A percentile compares a stretch with the other conserved stretches of the same genome.
Conservation (phyloP, 2,329 filamentous ascomycete species). For the Diaporthe batatas region DNA sequence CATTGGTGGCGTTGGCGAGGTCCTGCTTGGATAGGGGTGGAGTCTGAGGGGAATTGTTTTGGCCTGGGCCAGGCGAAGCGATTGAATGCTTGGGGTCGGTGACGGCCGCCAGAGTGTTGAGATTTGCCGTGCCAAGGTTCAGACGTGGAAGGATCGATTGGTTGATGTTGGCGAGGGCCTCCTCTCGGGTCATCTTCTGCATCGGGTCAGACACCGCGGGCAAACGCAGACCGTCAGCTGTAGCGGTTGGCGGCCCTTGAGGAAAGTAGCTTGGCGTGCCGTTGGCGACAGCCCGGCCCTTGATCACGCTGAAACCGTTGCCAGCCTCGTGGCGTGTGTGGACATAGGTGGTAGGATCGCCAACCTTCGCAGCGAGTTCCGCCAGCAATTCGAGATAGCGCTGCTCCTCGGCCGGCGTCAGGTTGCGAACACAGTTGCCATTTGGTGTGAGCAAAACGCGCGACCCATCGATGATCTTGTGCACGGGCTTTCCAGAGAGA, state of each 20-base stretch:
- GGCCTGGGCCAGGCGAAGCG: slow-evolving; percentile 1
- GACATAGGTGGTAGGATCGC: slow-evolving; percentile 68
- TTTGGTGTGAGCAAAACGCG: slow-evolving; percentile 81
- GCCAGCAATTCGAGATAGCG: slow-evolving; percentile 78
- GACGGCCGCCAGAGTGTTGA: slow-evolving; percentile 43
- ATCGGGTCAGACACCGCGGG: slow-evolving; percentile 64
- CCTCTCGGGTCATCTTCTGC: slow-evolving; percentile 75
- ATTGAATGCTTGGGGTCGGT: slow-evolving; percentile 8
- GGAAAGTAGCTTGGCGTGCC: slow-evolving; percentile 74
- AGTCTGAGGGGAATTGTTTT: slow-evolving; percentile 23
- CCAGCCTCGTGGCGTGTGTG: slow-evolving; percentile 67
- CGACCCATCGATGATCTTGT: slow-evolving; percentile 73
- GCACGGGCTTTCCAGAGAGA: slow-evolving; percentile 69
- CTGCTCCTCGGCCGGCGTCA: slow-evolving; percentile 77
- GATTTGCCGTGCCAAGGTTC: slow-evolving; percentile 64
- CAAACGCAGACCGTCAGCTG: slow-evolving; percentile 12
- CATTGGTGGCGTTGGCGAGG: slow-evolving; percentile 30
- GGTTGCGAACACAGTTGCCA: slow-evolving; percentile 80
- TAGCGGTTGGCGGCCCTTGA: slow-evolving; percentile 53
- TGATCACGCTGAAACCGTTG: slow-evolving; percentile 72
- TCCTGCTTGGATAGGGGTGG: slow-evolving; percentile 19
- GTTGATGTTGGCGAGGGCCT: slow-evolving; percentile 77
- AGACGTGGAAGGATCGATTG: slow-evolving; percentile 75
- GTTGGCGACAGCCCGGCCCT: slow-evolving; percentile 74
- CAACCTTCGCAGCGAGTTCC: slow-evolving; percentile 62